phyloP scores from a whole-genome alignment of 495 filamentous ascomycete species.

The Aspergillus mulundensis region DNA sequence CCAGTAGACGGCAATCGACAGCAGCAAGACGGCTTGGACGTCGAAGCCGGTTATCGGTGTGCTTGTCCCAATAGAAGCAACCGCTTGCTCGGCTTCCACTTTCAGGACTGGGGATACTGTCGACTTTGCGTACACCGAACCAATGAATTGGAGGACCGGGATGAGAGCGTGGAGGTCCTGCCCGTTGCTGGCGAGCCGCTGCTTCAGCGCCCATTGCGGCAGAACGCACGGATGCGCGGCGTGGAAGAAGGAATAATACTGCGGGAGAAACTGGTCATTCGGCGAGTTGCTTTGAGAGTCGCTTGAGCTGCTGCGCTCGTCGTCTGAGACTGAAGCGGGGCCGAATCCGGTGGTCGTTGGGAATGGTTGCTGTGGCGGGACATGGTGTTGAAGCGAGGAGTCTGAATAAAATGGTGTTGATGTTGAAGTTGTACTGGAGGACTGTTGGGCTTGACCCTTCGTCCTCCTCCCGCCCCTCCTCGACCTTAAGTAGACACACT shows the following conservation, averaged over 20 bases:
- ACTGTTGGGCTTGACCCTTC: not conserved
- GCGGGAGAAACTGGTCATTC: slow-evolving; percentile 4
- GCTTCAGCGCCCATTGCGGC: slow-evolving; percentile 13
- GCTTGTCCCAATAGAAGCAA: not conserved
- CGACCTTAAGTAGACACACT: slow-evolving; percentile 17
- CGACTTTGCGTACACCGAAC: slow-evolving; percentile 14
- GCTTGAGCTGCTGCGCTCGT: not conserved
- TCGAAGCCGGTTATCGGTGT: slow-evolving; percentile 14
- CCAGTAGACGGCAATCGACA: slow-evolving; percentile 24
- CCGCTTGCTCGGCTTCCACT: not conserved
- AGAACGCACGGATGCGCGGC: slow-evolving; percentile 22
- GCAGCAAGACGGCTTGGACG: slow-evolving; percentile 22
- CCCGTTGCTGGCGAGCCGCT: not conserved
- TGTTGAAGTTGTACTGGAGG: not conserved
- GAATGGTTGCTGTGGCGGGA: not conserved
- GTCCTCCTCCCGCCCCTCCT: slow-evolving; percentile 8
- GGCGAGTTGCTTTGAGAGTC: slow-evolving; percentile 10
- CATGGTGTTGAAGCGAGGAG: not conserved
- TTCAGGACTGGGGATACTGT: not conserved
- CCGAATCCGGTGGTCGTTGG: not conserved
- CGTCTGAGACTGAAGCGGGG: not conserved
- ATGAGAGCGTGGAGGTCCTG: slow-evolving; percentile 7
- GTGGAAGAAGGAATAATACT: slow-evolving; percentile 19
- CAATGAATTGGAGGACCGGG: slow-evolving; percentile 16
- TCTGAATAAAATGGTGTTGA: not conserved